These are phyloP conservation scores for Didymosphaeria variabile DNA, from an alignment of 2,329 filamentous ascomycete species.

Conservation along the genomic window DNA sequence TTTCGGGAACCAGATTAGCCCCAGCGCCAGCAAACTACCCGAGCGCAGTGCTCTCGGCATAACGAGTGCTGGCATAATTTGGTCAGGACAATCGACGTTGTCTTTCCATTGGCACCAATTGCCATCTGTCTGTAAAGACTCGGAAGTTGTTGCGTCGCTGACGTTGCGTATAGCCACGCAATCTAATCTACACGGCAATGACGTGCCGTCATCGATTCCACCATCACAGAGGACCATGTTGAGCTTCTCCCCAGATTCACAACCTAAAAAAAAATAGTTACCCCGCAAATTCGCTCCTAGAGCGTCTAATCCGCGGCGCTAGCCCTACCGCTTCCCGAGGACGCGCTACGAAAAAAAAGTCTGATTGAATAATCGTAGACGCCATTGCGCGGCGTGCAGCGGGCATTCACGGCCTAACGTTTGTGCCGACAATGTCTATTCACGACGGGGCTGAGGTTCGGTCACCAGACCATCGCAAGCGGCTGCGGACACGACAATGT, in stretches of 20 bases:
- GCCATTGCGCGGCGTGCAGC: conserved; percentile 18
- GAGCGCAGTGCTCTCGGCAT: conserved; percentile 17
- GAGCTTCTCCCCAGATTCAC: conserved; percentile 27
- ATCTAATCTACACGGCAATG: neutral
- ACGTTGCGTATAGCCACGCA: neutral
- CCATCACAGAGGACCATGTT: neutral
- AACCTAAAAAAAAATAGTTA: conserved; percentile 42
- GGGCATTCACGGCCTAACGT: conserved; percentile 29
- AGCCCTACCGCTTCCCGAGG: neutral
- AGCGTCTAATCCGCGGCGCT: conserved; percentile 15
- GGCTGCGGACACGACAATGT: conserved; percentile 34
- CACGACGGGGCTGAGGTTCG: conserved; percentile 24
- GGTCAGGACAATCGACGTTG: neutral
- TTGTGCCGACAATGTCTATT: conserved; percentile 18
- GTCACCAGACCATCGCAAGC: conserved; percentile 28
- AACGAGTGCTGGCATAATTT: neutral
- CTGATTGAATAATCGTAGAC: neutral
- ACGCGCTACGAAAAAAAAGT: neutral
- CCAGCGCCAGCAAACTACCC: conserved; percentile 32
- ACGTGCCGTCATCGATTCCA: neutral
- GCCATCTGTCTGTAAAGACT: neutral
- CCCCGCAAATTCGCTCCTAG: conserved; percentile 44
- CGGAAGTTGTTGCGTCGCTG: neutral
- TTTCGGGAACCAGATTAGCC: conserved; percentile 44
- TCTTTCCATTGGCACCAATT: neutral